A percentile compares a stretch with the other conserved stretches of the same genome.
phyloP scores from a whole-genome alignment of 179 eudicot species.

The Actinidia polygama region DNA sequence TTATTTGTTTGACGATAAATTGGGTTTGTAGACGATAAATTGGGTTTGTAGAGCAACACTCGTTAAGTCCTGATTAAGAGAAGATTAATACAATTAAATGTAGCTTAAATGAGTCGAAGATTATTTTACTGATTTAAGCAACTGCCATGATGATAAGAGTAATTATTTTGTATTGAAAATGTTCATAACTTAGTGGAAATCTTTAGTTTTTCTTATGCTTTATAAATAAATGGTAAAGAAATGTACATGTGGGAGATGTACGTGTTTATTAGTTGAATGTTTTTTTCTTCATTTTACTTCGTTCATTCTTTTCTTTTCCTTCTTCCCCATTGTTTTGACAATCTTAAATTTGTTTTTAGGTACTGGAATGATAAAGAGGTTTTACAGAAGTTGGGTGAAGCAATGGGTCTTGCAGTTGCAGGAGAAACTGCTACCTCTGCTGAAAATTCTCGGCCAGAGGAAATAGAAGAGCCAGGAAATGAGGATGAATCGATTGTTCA shows the following conservation, averaged over 20 bases:
- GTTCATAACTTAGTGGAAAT: neutral
- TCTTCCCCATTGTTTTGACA: neutral
- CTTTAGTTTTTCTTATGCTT: neutral
- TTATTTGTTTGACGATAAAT: too few species aligned
- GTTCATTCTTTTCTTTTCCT: neutral
- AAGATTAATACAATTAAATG: too few species aligned
- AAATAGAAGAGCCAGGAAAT: conserved; percentile 70
- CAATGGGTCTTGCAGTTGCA: conserved; percentile 86
- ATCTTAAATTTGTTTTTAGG: conserved; percentile 41
- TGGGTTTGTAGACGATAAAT: too few species aligned
- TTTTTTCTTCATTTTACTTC: neutral
- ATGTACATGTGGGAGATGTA: conserved; percentile 8
- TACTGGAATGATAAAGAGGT: conserved; percentile 97
- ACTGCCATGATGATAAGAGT: too few species aligned
- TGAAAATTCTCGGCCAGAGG: conserved; percentile 59
- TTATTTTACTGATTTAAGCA: too few species aligned
- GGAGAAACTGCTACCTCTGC: conserved; percentile 67
- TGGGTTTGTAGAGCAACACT: too few species aligned
- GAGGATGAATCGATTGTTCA: conserved; percentile 97
- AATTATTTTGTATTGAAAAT: neutral
- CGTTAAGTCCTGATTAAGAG: too few species aligned
- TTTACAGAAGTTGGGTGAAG: conserved; percentile 92
- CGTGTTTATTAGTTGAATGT: neutral
- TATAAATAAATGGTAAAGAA: too few species aligned
- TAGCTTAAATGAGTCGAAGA: too few species aligned